Base-by-base conservation (phyloP, 2,329 filamentous ascomycete species). In the Pestalotiopsis sp. region DNA sequence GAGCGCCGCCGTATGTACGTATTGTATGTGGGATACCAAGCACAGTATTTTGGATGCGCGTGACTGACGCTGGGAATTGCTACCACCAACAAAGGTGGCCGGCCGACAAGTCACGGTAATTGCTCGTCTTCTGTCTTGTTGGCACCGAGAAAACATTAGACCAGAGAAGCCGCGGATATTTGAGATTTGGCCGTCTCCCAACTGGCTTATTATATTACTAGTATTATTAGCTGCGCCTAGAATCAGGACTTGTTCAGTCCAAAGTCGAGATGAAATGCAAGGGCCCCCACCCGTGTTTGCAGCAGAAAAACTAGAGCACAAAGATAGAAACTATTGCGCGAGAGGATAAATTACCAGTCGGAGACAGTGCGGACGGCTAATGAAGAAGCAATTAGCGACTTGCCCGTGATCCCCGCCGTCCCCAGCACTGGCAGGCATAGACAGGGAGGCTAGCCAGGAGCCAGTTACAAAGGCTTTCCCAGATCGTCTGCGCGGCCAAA, bases 361-460 rank as follows among this genome's bases (percentile, higher is more conserved):
- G 9, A 36, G 59, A 62, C 59, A 62, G 59, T 36, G 59, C 59
- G 59, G 59, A 36, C 59, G 25, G 59, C 36, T 64, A 64, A 41
- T 31, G 61, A 64, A 64, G 59, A 62, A 62, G 59, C 59, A 62
- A 62, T 62, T 39, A 62, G 57, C 57, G 57, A 59, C 23, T 12
- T 9, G 14, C 11, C 20, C 45, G 45, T 52, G 45, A 52, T 52
- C 45, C 45, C 45, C 57, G 57, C 23, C 57, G 27, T 39, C 59
- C 59, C 27, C 59, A 27, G 27, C 59, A 31, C 59, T 36, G 31
- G 27, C 59, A 36, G 45, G 41, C 41, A 49, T 49, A 61, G 27
- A n/a, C 14, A 61, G 27, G 25, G 25, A 62, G n/a, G 36, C 27
- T 36, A 59, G 57, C 23, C 23, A 62, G 31, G 14, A 62, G 59